Percentiles rank a stretch among this genome's conserved stretches.
Evolutionary conservation across 371 early-diverging fungal genomes (phyloP).

Genomic region (Zychaea mexicana): DNA sequence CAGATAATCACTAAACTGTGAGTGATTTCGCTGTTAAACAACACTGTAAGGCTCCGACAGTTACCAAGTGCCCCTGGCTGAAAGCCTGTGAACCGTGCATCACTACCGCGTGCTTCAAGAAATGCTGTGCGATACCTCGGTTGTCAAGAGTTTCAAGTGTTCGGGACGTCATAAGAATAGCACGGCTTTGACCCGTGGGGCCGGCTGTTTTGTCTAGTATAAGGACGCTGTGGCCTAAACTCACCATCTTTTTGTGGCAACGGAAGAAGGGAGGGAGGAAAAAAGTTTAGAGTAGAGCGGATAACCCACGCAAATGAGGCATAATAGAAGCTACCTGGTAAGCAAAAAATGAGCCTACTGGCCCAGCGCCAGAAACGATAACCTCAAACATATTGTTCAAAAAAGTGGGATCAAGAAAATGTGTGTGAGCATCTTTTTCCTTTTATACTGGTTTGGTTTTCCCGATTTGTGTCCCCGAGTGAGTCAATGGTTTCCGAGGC

Average conservation of each 20-base stretch:
- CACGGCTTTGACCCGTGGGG: constrained; percentile 45
- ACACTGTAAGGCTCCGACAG: neutral
- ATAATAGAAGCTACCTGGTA: too few relatives aligned
- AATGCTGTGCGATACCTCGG: constrained; percentile 27
- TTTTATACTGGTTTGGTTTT: too few relatives aligned
- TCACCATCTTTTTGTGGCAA: constrained; percentile 12
- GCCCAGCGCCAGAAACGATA: constrained; percentile 47
- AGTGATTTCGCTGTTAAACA: neutral
- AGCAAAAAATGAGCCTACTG: constrained; percentile 45
- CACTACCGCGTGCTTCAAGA: constrained; percentile 19
- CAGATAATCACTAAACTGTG: neutral
- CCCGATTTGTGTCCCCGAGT: too few relatives aligned
- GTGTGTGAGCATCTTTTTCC: too few relatives aligned
- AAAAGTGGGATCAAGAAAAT: too few relatives aligned
- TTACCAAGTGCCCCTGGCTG: constrained; percentile 25
- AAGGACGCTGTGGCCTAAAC: constrained; percentile 34
- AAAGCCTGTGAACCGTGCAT: constrained; percentile 24
- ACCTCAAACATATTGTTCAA: constrained; percentile 28
- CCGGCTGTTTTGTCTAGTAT: constrained; percentile 34
- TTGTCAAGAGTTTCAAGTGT: constrained; percentile 38
- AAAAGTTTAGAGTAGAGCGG: too few relatives aligned
- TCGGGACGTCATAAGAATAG: constrained; percentile 37
- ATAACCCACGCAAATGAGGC: too few relatives aligned
- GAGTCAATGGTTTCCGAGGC: too few relatives aligned
- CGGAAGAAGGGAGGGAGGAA: neutral